Evolutionary conservation across 2,329 filamentous ascomycete genomes (phyloP).

Genomic region (Sporothrix protearum): DNA sequence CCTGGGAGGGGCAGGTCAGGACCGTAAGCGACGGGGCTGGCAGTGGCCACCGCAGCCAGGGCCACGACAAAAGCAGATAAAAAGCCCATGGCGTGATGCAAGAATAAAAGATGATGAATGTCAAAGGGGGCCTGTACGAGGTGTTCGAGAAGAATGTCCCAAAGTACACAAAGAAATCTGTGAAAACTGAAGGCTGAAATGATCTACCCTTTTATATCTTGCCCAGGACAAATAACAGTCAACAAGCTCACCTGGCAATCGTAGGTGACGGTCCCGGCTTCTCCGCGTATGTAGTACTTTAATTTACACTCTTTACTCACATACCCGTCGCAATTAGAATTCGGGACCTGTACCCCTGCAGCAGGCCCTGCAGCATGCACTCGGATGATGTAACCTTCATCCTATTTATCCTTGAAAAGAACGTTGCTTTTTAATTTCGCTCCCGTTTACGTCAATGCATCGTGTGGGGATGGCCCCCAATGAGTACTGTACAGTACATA

Average conservation of each 20-base stretch:
- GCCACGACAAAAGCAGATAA: background rate
- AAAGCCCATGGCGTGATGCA: background rate
- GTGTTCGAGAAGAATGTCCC: no score
- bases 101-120: background rate
- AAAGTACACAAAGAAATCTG: no score
- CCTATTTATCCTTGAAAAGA: background rate
- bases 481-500: no score
- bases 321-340: background rate
- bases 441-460: background rate
- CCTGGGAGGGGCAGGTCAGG: background rate
- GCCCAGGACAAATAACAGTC: no score
- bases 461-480: background rate
- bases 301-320: no score
- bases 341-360: background rate
- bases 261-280: conserved; percentile 7
- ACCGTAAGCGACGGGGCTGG: background rate
- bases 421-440: background rate
- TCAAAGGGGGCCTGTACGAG: no score
- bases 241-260: background rate
- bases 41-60: background rate
- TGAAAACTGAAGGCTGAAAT: background rate
- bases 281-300: background rate
- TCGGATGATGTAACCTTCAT: background rate
- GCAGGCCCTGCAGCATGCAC: background rate
- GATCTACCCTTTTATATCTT: background rate